A percentile compares a stretch with the other conserved stretches of the same genome.
phyloP scores from a whole-genome alignment of 768 basidiomycete genomes.

The Podaxis sp. region DNA sequence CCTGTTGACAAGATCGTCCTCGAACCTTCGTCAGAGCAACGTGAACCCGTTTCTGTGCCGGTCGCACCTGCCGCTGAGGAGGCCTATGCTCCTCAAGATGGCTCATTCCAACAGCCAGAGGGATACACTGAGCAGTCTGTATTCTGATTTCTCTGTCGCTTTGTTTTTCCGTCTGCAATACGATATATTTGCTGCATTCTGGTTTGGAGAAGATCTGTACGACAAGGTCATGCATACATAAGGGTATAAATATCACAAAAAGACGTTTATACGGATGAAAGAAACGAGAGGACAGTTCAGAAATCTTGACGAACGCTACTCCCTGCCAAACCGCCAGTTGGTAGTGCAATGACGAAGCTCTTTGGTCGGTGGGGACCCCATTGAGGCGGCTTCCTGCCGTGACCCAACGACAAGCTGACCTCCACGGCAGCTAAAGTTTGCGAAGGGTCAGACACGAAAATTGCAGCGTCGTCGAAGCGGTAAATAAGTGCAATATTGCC shows the following conservation, averaged over 20 bases:
- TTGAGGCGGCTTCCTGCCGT: slow-evolving; percentile 24
- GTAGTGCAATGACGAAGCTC: slow-evolving; percentile 40
- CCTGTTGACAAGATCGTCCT: slow-evolving; percentile 88
- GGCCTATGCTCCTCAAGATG: slow-evolving; percentile 43
- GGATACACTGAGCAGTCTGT: slow-evolving; percentile 47
- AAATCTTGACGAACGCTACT: slow-evolving; percentile 40
- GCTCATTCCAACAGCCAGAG: slow-evolving; percentile 41
- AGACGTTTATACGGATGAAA: background rate
- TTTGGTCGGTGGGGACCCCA: slow-evolving; percentile 27
- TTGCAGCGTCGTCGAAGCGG: slow-evolving; percentile 34
- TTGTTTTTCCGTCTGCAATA: slow-evolving; percentile 9
- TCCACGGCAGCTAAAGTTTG: slow-evolving; percentile 43
- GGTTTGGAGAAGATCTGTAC: background rate
- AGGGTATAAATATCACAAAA: background rate
- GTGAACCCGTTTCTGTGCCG: slow-evolving; percentile 60
- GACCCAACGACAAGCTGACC: slow-evolving; percentile 34
- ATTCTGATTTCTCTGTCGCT: slow-evolving; percentile 48
- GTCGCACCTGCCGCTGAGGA: slow-evolving; percentile 58
- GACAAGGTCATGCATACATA: background rate
- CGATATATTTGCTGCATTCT: background rate
- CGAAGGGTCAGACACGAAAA: slow-evolving; percentile 68
- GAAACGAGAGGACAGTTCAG: background rate
- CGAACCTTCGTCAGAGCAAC: slow-evolving; percentile 89
- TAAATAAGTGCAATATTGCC: slow-evolving; percentile 48
- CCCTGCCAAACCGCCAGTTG: slow-evolving; percentile 48